phyloP scores from a whole-genome alignment of 129 eudicot genomes.

The Lactuca saligna region DNA sequence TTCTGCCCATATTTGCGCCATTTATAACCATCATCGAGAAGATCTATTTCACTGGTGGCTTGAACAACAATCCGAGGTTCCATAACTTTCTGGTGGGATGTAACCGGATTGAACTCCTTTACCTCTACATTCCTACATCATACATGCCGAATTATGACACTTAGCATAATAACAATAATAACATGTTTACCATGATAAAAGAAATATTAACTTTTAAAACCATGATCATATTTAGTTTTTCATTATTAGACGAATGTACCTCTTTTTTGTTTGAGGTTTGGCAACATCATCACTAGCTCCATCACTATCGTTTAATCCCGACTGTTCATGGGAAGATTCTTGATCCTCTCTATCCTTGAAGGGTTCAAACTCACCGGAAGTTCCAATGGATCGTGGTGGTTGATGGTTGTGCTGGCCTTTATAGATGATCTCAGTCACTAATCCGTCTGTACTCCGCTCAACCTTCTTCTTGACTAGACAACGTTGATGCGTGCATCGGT shows the following conservation, averaged over 20 bases:
- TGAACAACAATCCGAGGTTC: constrained; percentile 18
- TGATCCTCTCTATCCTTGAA: constrained; percentile 50
- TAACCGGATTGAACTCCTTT: background rate
- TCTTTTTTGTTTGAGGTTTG: constrained; percentile 2
- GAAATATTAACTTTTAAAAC: background rate
- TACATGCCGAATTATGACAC: background rate
- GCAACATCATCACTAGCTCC: constrained; percentile 67
- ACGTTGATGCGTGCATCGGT: constrained; percentile 73
- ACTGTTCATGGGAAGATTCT: constrained; percentile 62
- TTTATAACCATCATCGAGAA: constrained; percentile 30
- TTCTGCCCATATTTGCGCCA: constrained; percentile 31
- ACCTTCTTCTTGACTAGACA: constrained; percentile 93
- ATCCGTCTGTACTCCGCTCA: constrained; percentile 81
- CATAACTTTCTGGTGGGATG: background rate
- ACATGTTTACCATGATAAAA: background rate
- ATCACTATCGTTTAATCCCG: constrained; percentile 78
- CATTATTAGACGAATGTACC: background rate
- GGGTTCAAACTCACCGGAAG: constrained; percentile 43
- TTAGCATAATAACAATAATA: background rate
- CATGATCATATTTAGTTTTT: background rate
- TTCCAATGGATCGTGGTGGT: constrained; percentile 55
- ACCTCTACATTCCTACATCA: background rate
- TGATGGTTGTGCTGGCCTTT: constrained; percentile 93
- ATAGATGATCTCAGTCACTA: constrained; percentile 77
- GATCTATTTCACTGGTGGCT: constrained; percentile 25